Conservation (phyloP, 2,329 filamentous ascomycete species). For the Xylariaceae sp. region DNA sequence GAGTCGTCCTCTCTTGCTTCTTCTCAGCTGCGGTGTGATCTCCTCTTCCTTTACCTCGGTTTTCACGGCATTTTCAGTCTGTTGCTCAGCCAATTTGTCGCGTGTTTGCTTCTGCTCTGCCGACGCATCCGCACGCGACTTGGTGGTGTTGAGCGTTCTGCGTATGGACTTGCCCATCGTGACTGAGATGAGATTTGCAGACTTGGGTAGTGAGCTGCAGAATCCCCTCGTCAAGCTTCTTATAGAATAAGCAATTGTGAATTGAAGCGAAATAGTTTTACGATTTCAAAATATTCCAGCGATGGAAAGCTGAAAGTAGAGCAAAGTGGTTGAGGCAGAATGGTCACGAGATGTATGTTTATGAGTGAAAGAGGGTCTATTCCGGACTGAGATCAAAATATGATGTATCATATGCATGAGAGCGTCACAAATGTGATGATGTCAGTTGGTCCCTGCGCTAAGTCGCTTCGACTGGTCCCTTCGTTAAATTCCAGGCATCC, state of each 20-base stretch:
- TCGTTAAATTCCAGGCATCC: neutral
- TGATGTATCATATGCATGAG: neutral
- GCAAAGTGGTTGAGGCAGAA: too few relatives aligned
- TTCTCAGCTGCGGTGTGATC: neutral
- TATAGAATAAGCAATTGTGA: neutral
- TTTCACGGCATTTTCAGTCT: neutral
- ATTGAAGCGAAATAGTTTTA: too few relatives aligned
- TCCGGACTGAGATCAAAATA: neutral
- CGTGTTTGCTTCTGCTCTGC: neutral
- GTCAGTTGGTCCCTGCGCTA: neutral
- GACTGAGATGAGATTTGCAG: neutral
- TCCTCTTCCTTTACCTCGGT: neutral
- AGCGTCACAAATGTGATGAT: neutral
- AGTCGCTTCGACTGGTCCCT: neutral
- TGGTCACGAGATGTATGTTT: too few relatives aligned
- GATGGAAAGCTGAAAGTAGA: too few relatives aligned
- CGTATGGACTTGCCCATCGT: neutral
- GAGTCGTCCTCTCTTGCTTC: constrained; percentile 10
- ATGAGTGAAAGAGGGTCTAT: neutral
- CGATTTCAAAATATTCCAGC: too few relatives aligned
- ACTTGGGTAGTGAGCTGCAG: neutral
- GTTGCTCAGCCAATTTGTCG: neutral
- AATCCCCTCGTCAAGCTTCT: neutral
- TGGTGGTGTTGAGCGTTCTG: neutral
- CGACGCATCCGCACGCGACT: neutral